phyloP scores from a whole-genome alignment of 78 protist species.

The Planoprotostelium fungivorum region DNA sequence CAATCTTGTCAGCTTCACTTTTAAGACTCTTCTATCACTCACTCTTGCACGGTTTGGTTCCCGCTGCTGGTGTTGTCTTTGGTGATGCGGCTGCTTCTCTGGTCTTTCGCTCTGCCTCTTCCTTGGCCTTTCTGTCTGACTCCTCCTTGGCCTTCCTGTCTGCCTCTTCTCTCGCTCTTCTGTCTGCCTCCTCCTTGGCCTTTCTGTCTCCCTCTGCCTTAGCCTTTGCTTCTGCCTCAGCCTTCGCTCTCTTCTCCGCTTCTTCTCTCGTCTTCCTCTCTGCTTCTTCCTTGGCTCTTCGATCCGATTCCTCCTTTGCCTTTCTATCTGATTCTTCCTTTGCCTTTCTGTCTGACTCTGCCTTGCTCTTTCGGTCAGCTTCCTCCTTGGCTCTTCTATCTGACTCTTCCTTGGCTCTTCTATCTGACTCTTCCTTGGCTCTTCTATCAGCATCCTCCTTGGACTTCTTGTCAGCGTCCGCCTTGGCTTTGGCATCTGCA shows the following conservation, averaged over 20 bases:
- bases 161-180: neutral
- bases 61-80: neutral
- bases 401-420: constrained; percentile 3
- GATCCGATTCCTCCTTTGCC: neutral
- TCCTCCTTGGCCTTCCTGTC: constrained; percentile 5
- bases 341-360: constrained; percentile 3
- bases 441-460: neutral
- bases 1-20: neutral
- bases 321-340: constrained; percentile 7
- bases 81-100: neutral
- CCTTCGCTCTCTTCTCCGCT: constrained; percentile 4
- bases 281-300: constrained; percentile 3
- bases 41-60: too few relatives aligned
- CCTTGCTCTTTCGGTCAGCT: neutral
- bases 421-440: neutral
- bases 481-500: neutral
- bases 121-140: neutral
- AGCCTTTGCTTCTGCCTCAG: neutral
- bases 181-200: constrained; percentile 8
- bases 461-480: neutral
- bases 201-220: constrained; percentile 1
- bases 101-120: constrained; percentile 10
- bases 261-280: neutral
- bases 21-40: neutral
- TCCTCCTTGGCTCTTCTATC: neutral